A percentile compares a stretch with the other conserved stretches of the same genome.
These are phyloP conservation scores for Globisporangium orthogonon DNA, from an alignment of 352 stramenopile genomes.

Conservation along the genomic window DNA sequence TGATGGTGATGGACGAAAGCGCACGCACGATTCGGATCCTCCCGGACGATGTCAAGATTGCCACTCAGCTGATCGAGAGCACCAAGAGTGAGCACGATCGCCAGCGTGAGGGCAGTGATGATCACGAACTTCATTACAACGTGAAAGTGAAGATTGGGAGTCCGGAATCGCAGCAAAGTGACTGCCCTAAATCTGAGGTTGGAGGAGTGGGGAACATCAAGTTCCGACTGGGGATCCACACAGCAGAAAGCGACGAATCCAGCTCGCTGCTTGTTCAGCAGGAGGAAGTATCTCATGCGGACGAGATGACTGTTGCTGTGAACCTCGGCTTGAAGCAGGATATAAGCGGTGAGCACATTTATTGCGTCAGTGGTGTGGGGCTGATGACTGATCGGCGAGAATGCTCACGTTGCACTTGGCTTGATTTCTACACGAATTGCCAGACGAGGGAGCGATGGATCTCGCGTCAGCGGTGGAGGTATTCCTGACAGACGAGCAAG, in stretches of 20 bases:
- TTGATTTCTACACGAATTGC: neutral
- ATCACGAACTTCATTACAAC: constrained; percentile 33
- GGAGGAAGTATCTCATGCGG: neutral
- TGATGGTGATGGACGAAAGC: constrained; percentile 6
- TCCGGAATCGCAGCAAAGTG: neutral
- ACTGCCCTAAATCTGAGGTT: neutral
- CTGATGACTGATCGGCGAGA: neutral
- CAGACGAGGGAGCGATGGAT: constrained; percentile 52
- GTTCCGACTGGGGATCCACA: constrained; percentile 34
- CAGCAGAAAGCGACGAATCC: constrained; percentile 6
- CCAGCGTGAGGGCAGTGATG: constrained; percentile 15
- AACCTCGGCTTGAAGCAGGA: constrained; percentile 30
- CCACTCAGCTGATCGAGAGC: constrained; percentile 4
- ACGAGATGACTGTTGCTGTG: constrained; percentile 20
- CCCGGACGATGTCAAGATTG: constrained; percentile 4
- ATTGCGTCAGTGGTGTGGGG: neutral
- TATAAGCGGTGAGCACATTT: constrained; percentile 16
- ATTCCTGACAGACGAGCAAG: constrained; percentile 27
- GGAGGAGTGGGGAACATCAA: constrained; percentile 18
- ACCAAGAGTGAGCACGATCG: neutral
- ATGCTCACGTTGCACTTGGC: neutral
- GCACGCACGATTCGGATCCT: constrained; percentile 9
- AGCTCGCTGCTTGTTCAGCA: constrained; percentile 1
- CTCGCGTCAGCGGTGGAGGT: constrained; percentile 35
- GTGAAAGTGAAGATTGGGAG: constrained; percentile 21